Percentiles rank a stretch among this genome's conserved stretches.
Evolutionary conservation across 345 rosid species (phyloP).

Genomic region (Combretum micranthum): DNA sequence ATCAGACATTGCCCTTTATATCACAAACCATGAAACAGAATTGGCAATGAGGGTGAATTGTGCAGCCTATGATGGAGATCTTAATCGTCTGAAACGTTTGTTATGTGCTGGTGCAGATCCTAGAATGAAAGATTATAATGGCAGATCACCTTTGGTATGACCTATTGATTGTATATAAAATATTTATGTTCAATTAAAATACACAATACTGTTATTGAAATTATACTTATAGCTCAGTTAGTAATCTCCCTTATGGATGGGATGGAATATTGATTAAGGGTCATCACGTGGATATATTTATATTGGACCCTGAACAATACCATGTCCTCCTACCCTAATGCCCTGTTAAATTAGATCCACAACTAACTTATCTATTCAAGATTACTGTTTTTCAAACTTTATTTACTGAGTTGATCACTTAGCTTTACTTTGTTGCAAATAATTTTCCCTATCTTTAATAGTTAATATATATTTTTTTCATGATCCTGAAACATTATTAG

Average conservation of each 20-base stretch:
- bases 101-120: constrained; percentile 70
- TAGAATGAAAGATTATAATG: constrained; percentile 56
- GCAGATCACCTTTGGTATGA: constrained; percentile 81
- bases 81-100: constrained; percentile 50
- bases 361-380: too few relatives aligned
- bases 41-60: constrained; percentile 58
- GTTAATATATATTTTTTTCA: too few relatives aligned
- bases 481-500: too few relatives aligned
- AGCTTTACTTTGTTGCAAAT: too few relatives aligned
- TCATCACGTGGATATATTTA: too few relatives aligned
- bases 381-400: too few relatives aligned
- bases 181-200: not conserved
- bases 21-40: constrained; percentile 66
- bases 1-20: constrained; percentile 57
- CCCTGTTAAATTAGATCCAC: too few relatives aligned
- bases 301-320: too few relatives aligned
- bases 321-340: too few relatives aligned
- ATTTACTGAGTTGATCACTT: too few relatives aligned
- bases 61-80: constrained; percentile 60
- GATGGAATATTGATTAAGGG: too few relatives aligned
- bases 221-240: not conserved
- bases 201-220: not conserved
- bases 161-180: not conserved
- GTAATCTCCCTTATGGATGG: not conserved
- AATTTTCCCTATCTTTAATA: too few relatives aligned